These are phyloP conservation scores for Hypocrella siamensis DNA, from an alignment of 2,329 filamentous ascomycete species.

Conservation along the genomic window DNA sequence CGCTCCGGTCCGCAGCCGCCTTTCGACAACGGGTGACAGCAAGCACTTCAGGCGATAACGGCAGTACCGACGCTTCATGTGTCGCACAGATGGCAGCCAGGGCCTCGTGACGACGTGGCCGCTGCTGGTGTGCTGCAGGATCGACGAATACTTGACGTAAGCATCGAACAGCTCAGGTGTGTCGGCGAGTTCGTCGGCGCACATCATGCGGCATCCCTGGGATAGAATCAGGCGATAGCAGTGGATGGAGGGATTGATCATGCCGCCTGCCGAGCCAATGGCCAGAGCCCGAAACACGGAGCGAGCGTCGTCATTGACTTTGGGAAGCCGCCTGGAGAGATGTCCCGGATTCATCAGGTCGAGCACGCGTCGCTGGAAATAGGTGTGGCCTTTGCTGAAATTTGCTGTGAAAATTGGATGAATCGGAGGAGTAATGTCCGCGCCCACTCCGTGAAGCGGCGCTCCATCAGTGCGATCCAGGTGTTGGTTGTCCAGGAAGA, in stretches of 20 bases:
- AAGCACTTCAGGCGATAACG: background rate
- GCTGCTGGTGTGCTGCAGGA: background rate
- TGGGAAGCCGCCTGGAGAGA: constrained; percentile 1
- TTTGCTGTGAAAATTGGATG: background rate
- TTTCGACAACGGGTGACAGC: background rate
- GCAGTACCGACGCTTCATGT: background rate
- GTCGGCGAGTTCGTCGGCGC: constrained; percentile 1
- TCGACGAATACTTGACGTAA: background rate
- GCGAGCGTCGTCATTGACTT: background rate
- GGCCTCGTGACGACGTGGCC: background rate
- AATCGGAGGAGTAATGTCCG: background rate
- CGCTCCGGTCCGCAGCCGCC: background rate
- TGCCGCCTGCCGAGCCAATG: background rate
- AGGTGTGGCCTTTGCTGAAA: constrained; percentile 1
- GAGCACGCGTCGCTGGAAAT: constrained; percentile 3
- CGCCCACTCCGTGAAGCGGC: background rate
- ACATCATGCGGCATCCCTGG: constrained; percentile 1
- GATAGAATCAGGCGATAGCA: background rate
- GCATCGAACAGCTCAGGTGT: background rate
- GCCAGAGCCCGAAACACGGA: background rate
- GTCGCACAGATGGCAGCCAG: constrained; percentile 1
- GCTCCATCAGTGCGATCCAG: constrained; percentile 1
- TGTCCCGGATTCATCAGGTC: constrained; percentile 2
- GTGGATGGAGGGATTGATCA: background rate
- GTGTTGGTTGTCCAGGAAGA: constrained; percentile 3